phyloP scores from a whole-genome alignment of 2,329 filamentous ascomycete species.

The Aspergillus sp. region DNA sequence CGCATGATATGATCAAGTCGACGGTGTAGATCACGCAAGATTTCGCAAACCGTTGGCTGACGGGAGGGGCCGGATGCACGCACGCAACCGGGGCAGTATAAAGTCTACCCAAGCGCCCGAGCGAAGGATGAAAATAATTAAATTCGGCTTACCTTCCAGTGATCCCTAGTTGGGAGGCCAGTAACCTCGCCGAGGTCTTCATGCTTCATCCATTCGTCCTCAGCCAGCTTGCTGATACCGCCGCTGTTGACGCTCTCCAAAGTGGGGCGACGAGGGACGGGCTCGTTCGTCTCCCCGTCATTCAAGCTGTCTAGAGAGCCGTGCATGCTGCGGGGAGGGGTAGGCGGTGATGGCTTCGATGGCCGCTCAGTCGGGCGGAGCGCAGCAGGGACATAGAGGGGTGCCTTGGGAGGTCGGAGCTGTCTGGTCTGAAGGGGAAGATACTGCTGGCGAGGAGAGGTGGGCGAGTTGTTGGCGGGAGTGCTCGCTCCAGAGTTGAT shows the following conservation, averaged over 20 bases:
- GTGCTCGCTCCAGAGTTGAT: slow-evolving; percentile 55
- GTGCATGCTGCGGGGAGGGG: slow-evolving; percentile 58
- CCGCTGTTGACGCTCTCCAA: slow-evolving; percentile 47
- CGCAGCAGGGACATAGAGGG: slow-evolving; percentile 67
- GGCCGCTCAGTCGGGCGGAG: slow-evolving; percentile 64
- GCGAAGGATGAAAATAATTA: not conserved
- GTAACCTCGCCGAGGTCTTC: slow-evolving; percentile 60
- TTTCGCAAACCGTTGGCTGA: slow-evolving; percentile 27
- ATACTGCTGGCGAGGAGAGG: slow-evolving; percentile 51
- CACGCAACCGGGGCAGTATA: slow-evolving; percentile 32
- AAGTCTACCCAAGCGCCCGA: slow-evolving; percentile 17
- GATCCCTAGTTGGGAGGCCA: slow-evolving; percentile 64
- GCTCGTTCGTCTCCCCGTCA: slow-evolving; percentile 40
- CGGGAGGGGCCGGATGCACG: slow-evolving; percentile 26
- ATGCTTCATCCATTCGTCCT: slow-evolving; percentile 58
- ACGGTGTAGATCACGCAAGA: slow-evolving; percentile 32
- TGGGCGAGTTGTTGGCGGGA: slow-evolving; percentile 59
- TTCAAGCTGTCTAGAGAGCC: slow-evolving; percentile 57
- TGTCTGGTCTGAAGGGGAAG: slow-evolving; percentile 56
- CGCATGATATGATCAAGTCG: slow-evolving; percentile 14
- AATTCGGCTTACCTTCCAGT: slow-evolving; percentile 64
- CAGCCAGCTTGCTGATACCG: slow-evolving; percentile 51
- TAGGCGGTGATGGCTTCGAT: slow-evolving; percentile 48
- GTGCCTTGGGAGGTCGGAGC: slow-evolving; percentile 63
- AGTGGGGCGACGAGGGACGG: slow-evolving; percentile 44